phyloP scores from a whole-genome alignment of 2,329 filamentous ascomycete genomes.

The Phaeosphaeria sp. region DNA sequence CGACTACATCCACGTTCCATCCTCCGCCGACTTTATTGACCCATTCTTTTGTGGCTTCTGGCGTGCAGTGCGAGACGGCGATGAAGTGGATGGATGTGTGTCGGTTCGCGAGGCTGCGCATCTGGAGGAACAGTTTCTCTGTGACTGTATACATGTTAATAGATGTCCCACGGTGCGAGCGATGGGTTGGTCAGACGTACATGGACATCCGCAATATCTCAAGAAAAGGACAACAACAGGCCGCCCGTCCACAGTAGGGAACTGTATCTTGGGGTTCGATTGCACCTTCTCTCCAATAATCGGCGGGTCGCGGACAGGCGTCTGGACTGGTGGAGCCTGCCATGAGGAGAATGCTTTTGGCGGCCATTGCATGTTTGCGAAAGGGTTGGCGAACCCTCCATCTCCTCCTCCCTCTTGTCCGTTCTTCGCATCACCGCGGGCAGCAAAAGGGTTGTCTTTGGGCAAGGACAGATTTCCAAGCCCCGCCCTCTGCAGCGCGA shows the following conservation, averaged over 20 bases:
- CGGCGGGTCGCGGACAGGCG: constrained; percentile 34
- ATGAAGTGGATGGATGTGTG: constrained; percentile 61
- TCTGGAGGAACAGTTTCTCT: constrained; percentile 60
- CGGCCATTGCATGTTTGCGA: constrained; percentile 46
- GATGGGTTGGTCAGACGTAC: constrained; percentile 23
- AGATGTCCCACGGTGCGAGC: not conserved
- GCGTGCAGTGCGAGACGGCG: constrained; percentile 66
- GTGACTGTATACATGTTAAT: constrained; percentile 30
- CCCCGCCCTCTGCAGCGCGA: constrained; percentile 65
- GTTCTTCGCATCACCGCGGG: constrained; percentile 36
- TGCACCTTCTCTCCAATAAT: constrained; percentile 34
- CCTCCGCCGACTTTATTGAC: constrained; percentile 63
- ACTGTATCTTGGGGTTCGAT: constrained; percentile 37
- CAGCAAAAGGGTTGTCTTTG: constrained; percentile 30
- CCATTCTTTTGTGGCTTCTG: constrained; percentile 63
- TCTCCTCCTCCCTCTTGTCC: constrained; percentile 21
- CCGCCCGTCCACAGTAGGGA: constrained; percentile 38
- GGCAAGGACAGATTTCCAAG: constrained; percentile 59
- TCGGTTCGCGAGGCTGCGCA: constrained; percentile 62
- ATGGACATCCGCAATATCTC: constrained; percentile 45
- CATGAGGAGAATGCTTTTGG: constrained; percentile 43
- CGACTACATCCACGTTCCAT: constrained; percentile 62
- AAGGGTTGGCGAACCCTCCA: constrained; percentile 40
- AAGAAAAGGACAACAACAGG: constrained; percentile 42
- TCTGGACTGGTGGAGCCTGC: constrained; percentile 39